phyloP scores from a whole-genome alignment of 2,329 filamentous ascomycete genomes.

The Trichoderma arundinaceum region DNA sequence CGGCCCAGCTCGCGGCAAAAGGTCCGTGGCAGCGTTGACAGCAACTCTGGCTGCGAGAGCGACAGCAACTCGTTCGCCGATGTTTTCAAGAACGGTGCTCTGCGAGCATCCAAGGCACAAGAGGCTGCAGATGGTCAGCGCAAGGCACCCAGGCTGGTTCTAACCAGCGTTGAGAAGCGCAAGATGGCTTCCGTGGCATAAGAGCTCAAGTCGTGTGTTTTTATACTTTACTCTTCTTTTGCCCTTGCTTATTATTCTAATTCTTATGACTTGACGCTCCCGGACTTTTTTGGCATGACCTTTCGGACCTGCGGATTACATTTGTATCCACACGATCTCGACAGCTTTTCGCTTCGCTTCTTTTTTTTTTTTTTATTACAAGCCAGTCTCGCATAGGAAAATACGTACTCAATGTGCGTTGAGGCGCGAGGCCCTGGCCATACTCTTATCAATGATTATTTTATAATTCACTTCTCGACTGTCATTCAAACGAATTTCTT shows the following conservation, averaged over 20 bases:
- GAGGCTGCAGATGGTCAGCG: conserved; percentile 68
- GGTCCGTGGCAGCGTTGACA: conserved; percentile 66
- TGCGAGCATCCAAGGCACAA: conserved; percentile 58
- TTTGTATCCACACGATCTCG: conserved; percentile 34
- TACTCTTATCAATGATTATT: conserved; percentile 38
- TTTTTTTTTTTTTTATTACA: conserved; percentile 10
- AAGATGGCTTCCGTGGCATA: conserved; percentile 55
- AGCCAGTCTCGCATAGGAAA: conserved; percentile 1
- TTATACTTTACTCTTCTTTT: conserved; percentile 35
- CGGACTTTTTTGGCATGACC: conserved; percentile 47
- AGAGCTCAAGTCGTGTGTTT: conserved; percentile 30
- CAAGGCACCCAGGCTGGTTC: conserved; percentile 83
- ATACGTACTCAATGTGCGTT: conserved; percentile 33
- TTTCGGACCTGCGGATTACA: conserved; percentile 45
- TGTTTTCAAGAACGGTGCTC: conserved; percentile 65
- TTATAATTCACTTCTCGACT: conserved; percentile 51
- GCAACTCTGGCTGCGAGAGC: conserved; percentile 59
- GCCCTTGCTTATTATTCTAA: conserved; percentile 38
- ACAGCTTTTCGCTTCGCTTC: conserved; percentile 27
- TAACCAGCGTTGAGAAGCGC: conserved; percentile 89
- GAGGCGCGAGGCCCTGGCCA: conserved; percentile 30
- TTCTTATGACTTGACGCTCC: conserved; percentile 48
- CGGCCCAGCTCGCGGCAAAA: conserved; percentile 75
- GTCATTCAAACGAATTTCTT: conserved; percentile 45
- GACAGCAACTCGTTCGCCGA: conserved; percentile 68